Evolutionary conservation across 2,329 filamentous ascomycete genomes (phyloP).

Genomic region (Sarocladium strictum): DNA sequence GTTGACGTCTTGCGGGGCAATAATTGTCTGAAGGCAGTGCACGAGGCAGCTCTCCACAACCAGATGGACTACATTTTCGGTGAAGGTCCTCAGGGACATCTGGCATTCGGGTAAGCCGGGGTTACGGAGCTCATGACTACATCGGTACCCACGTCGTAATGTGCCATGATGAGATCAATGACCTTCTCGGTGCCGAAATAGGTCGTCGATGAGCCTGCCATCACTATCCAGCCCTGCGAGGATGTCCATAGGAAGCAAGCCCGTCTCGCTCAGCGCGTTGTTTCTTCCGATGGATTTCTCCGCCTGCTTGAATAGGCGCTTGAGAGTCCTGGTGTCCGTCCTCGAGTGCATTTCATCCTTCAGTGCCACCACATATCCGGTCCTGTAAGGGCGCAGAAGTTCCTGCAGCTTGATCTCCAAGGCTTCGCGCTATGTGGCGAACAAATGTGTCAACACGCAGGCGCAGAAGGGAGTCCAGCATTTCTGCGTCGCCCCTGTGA

Average conservation of each 20-base stretch:
- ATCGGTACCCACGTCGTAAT: slow-evolving; percentile 32
- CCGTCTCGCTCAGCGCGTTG: background rate
- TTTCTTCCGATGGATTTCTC: background rate
- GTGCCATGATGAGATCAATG: slow-evolving; percentile 37
- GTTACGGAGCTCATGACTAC: background rate
- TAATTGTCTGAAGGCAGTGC: slow-evolving; percentile 30
- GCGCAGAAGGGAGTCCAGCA: slow-evolving; percentile 17
- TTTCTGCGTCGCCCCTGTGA: slow-evolving; percentile 18
- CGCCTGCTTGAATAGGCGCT: background rate
- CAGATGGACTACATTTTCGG: slow-evolving; percentile 43
- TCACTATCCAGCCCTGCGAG: background rate
- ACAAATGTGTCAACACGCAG: slow-evolving; percentile 26
- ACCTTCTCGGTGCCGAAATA: slow-evolving; percentile 31
- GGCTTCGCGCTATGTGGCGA: slow-evolving; percentile 19
- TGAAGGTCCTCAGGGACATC: slow-evolving; percentile 37
- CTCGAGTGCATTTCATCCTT: slow-evolving; percentile 25
- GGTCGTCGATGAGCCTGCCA: slow-evolving; percentile 7
- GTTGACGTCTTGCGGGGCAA: slow-evolving; percentile 31
- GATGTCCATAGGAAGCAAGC: background rate
- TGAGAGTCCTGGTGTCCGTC: background rate
- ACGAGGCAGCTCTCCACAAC: slow-evolving; percentile 44
- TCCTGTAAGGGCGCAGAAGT: slow-evolving; percentile 29
- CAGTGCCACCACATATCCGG: slow-evolving; percentile 25
- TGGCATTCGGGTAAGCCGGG: slow-evolving; percentile 13
- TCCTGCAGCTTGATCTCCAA: slow-evolving; percentile 32